phyloP scores from a whole-genome alignment of 352 stramenopile genomes.

The Peronospora belbahrii region DNA sequence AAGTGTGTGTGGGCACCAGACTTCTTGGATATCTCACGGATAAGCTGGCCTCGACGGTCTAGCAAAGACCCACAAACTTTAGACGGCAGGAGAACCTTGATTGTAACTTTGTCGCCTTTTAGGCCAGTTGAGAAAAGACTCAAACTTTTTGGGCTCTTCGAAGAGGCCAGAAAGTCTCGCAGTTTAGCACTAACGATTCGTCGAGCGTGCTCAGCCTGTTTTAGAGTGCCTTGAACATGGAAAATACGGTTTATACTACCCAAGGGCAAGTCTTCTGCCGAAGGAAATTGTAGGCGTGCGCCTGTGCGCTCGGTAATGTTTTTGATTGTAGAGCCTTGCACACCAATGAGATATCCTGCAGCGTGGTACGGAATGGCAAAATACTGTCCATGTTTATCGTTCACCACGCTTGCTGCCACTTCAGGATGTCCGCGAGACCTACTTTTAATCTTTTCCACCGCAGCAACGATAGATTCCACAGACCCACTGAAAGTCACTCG shows the following conservation, averaged over 20 bases:
- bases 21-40: slow-evolving; percentile 49
- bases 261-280: slow-evolving; percentile 40
- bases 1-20: slow-evolving; percentile 45
- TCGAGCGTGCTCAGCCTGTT: slow-evolving; percentile 38
- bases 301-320: slow-evolving; percentile 43
- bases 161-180: slow-evolving; percentile 30
- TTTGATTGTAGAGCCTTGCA: slow-evolving; percentile 29
- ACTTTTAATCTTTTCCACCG: slow-evolving; percentile 30
- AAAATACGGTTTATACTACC: slow-evolving; percentile 55
- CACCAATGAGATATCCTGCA: slow-evolving; percentile 45
- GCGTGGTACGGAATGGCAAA: slow-evolving; percentile 52
- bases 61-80: slow-evolving; percentile 44
- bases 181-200: slow-evolving; percentile 29
- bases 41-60: slow-evolving; percentile 35
- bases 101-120: slow-evolving; percentile 42
- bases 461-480: slow-evolving; percentile 26
- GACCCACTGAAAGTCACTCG: slow-evolving; percentile 37
- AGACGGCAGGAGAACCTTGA: slow-evolving; percentile 43
- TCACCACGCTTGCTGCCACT: slow-evolving; percentile 9
- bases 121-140: slow-evolving; percentile 11
- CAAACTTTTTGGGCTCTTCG: slow-evolving; percentile 3
- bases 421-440: slow-evolving; percentile 39
- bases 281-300: slow-evolving; percentile 48
- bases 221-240: slow-evolving; percentile 48
- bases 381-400: slow-evolving; percentile 42